Evolutionary conservation across 2,329 filamentous ascomycete genomes (phyloP).

Genomic region (Diaporthe sp.): DNA sequence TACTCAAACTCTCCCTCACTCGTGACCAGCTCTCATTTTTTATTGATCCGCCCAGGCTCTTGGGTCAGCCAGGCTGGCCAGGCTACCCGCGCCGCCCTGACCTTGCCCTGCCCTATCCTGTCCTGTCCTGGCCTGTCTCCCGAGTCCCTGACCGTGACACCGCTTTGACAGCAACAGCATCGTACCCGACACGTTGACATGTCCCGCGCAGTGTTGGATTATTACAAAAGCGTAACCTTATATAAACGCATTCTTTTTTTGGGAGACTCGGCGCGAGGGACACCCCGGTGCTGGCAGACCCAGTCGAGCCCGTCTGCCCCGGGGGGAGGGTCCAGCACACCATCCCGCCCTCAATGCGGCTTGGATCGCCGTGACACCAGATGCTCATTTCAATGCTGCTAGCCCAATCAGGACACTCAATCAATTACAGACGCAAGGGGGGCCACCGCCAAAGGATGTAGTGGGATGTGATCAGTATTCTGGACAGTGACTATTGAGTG

Average conservation of each 20-base stretch:
- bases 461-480: slow-evolving; percentile 7
- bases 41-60: neutral
- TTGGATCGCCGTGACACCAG: slow-evolving; percentile 32
- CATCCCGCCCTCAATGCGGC: slow-evolving; percentile 24
- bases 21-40: slow-evolving; percentile 17
- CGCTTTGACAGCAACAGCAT: slow-evolving; percentile 24
- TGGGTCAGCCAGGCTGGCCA: slow-evolving; percentile 18
- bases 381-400: slow-evolving; percentile 23
- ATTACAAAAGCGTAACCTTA: slow-evolving; percentile 22
- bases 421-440: slow-evolving; percentile 29
- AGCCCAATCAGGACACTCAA: slow-evolving; percentile 26
- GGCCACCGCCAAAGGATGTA: neutral
- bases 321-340: slow-evolving; percentile 16
- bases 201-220: slow-evolving; percentile 3
- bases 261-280: neutral
- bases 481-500: neutral
- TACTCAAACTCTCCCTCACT: neutral
- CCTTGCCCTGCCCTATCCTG: slow-evolving; percentile 1
- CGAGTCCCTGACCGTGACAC: slow-evolving; percentile 14
- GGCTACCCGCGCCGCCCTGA: slow-evolving; percentile 11
- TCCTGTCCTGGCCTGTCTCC: neutral
- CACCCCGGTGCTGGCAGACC: slow-evolving; percentile 4
- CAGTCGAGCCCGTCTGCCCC: neutral
- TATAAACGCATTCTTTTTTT: slow-evolving; percentile 29
- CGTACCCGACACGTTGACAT: slow-evolving; percentile 15